These are phyloP conservation scores for Pilaira anomala DNA, from an alignment of 192 early-diverging fungal species.

Conservation along the genomic window DNA sequence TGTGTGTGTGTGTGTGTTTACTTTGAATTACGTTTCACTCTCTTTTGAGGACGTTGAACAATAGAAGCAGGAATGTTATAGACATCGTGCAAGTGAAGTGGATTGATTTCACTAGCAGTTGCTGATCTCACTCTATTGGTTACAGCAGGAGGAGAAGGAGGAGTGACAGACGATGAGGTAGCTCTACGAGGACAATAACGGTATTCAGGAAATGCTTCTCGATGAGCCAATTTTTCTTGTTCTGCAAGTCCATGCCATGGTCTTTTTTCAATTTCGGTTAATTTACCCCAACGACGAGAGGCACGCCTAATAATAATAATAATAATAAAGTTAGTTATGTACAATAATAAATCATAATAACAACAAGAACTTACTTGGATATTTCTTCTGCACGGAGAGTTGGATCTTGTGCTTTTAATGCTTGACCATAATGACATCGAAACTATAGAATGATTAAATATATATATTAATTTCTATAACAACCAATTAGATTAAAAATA, in stretches of 20 bases:
- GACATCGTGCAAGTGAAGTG: background rate
- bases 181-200: slow-evolving; percentile 36
- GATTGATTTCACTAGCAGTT: background rate
- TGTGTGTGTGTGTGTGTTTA: background rate
- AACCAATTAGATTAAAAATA: background rate
- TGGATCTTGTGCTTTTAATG: slow-evolving; percentile 37
- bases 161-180: background rate
- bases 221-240: slow-evolving; percentile 36
- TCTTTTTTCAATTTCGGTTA: slow-evolving; percentile 37
- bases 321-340: background rate
- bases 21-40: slow-evolving; percentile 9
- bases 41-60: slow-evolving; percentile 7
- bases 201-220: slow-evolving; percentile 40
- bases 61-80: background rate
- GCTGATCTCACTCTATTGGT: background rate
- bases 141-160: background rate
- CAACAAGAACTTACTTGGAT: slow-evolving; percentile 30
- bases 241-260: slow-evolving; percentile 39
- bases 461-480: background rate
- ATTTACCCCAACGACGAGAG: slow-evolving; percentile 33
- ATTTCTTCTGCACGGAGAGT: slow-evolving; percentile 37
- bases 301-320: slow-evolving; percentile 20
- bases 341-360: background rate
- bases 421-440: slow-evolving; percentile 40
- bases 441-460: slow-evolving; percentile 22